These are phyloP conservation scores for Jasminum sambac DNA, from an alignment of 257 asterid species.

Conservation along the genomic window DNA sequence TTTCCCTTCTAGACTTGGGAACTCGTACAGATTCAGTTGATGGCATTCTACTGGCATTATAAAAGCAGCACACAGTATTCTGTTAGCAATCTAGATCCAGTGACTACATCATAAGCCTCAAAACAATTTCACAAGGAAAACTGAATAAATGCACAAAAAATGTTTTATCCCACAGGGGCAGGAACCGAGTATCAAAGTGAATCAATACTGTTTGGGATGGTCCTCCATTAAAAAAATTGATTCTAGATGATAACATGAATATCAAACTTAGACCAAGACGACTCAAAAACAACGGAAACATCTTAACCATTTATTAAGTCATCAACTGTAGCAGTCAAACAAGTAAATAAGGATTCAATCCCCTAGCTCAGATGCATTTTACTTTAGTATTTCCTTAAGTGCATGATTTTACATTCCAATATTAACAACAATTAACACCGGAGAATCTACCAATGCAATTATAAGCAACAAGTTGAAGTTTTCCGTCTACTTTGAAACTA, in stretches of 20 bases:
- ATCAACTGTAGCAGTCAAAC: background rate
- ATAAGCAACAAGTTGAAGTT: background rate
- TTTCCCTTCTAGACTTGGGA: background rate
- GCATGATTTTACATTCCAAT: background rate
- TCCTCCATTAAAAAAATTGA: background rate
- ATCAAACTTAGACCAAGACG: background rate
- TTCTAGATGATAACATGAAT: background rate
- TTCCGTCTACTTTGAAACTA: background rate
- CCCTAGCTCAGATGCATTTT: background rate
- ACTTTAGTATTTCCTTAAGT: background rate
- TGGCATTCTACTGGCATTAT: constrained; percentile 10
- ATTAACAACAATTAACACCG: background rate
- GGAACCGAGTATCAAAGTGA: background rate
- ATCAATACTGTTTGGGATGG: background rate
- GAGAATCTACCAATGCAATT: background rate
- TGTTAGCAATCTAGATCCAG: constrained; percentile 5
- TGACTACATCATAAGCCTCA: background rate
- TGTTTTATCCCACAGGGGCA: background rate
- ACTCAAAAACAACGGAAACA: background rate
- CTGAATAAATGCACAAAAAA: background rate
- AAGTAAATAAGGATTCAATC: background rate
- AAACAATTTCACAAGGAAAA: constrained; percentile 3
- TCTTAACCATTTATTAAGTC: background rate
- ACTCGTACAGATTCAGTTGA: constrained; percentile 8
- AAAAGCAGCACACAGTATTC: background rate